phyloP scores from a whole-genome alignment of 352 stramenopile genomes.

The Phytophthora sp. region DNA sequence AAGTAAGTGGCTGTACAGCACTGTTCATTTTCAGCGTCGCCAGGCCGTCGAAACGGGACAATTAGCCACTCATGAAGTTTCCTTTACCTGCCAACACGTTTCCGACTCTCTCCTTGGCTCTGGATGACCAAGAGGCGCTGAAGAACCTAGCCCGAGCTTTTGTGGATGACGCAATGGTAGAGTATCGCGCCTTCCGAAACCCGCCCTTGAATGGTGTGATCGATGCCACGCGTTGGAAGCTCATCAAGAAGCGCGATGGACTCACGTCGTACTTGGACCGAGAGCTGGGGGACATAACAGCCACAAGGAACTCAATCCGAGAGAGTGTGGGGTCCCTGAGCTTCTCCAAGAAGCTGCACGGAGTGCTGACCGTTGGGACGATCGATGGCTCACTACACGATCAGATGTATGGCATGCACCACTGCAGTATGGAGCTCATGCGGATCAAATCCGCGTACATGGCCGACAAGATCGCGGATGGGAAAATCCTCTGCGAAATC shows the following conservation, averaged over 20 bases:
- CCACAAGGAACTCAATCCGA: conserved; percentile 11
- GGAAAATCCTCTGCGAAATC: conserved; percentile 48
- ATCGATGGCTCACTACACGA: conserved; percentile 54
- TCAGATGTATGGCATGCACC: conserved; percentile 64
- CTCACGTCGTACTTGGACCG: conserved; percentile 40
- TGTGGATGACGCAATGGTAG: conserved; percentile 46
- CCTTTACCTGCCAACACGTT: conserved; percentile 46
- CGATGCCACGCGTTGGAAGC: conserved; percentile 56
- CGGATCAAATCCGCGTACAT: conserved; percentile 61
- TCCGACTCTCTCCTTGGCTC: conserved; percentile 47
- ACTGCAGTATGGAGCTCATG: conserved; percentile 55
- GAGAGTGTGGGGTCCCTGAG: conserved; percentile 41
- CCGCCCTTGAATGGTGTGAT: conserved; percentile 38
- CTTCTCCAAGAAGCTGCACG: conserved; percentile 42
- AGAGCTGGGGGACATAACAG: conserved; percentile 19
- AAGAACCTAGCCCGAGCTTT: conserved; percentile 42
- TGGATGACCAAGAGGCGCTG: conserved; percentile 47
- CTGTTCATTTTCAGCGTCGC: too few species aligned
- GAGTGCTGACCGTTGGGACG: conserved; percentile 32
- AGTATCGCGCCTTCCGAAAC: conserved; percentile 52
- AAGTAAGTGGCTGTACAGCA: too few species aligned
- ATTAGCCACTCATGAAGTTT: conserved; percentile 53
- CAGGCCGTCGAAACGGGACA: too few species aligned
- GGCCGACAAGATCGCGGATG: conserved; percentile 57
- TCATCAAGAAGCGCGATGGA: conserved; percentile 46